phyloP scores from a whole-genome alignment of 2,329 filamentous ascomycete genomes.

The Laburnicola sp. region DNA sequence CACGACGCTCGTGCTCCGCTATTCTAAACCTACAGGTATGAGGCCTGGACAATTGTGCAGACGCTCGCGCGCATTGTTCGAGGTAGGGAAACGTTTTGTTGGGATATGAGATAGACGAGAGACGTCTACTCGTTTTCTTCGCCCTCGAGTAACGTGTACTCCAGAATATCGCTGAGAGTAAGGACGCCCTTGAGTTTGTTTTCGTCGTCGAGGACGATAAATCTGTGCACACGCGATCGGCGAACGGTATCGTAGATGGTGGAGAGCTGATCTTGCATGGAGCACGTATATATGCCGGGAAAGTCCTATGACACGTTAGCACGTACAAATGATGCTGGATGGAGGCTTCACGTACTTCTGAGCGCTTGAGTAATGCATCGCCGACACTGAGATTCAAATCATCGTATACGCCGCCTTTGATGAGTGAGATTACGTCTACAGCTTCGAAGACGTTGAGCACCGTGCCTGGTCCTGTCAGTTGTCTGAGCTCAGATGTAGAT shows the following conservation, averaged over 20 bases:
- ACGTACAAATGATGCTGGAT: neutral
- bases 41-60: no score
- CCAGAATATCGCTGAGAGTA: constrained; percentile 92
- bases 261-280: constrained; percentile 85
- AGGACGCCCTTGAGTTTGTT: constrained; percentile 85
- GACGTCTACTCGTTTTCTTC: constrained; percentile 55
- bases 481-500: neutral
- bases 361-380: constrained; percentile 82
- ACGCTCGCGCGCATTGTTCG: no score
- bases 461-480: constrained; percentile 51
- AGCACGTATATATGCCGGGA: constrained; percentile 95
- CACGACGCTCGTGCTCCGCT: no score
- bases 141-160: constrained; percentile 85
- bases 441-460: constrained; percentile 97
- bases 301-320: constrained; percentile 67
- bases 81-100: no score
- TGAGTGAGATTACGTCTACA: constrained; percentile 93
- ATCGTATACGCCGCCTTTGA: constrained; percentile 91
- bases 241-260: constrained; percentile 97
- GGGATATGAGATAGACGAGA: neutral
- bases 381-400: constrained; percentile 84
- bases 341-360: constrained; percentile 60
- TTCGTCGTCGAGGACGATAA: constrained; percentile 91
- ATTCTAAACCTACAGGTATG: no score
- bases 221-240: constrained; percentile 88